Conservation (phyloP, 2,329 filamentous ascomycete species). For the Sporothrix brasiliensis region DNA sequence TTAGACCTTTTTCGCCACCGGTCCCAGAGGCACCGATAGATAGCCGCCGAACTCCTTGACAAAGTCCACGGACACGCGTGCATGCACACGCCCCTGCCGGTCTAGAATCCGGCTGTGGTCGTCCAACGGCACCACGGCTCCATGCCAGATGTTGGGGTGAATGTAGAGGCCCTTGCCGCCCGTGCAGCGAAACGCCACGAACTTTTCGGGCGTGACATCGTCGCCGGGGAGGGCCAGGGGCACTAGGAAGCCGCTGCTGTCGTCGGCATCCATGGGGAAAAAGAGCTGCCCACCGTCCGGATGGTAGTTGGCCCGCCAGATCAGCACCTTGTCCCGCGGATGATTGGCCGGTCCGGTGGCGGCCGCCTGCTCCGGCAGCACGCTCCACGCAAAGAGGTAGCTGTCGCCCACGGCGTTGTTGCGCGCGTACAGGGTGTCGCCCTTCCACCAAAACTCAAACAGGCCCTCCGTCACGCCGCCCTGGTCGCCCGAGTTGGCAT, state of each 20-base stretch:
- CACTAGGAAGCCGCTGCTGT: constrained; percentile 4
- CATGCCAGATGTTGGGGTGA: constrained; percentile 25
- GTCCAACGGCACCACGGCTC: constrained; percentile 3
- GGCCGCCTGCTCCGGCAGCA: not conserved
- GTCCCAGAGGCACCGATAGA: not conserved
- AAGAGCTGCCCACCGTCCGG: constrained; percentile 19
- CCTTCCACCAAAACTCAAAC: constrained; percentile 24
- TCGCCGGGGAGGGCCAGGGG: constrained; percentile 1
- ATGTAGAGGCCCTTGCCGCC: constrained; percentile 17
- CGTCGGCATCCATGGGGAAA: not conserved
- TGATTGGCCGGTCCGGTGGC: not conserved
- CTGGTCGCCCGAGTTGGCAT: constrained; percentile 15
- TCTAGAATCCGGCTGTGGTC: constrained; percentile 19
- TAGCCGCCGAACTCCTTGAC: constrained; percentile 17
- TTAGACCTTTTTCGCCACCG: not conserved
- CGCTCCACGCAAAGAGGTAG: constrained; percentile 21
- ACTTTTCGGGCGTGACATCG: not conserved
- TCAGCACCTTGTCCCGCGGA: constrained; percentile 11
- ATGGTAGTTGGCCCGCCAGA: constrained; percentile 24
- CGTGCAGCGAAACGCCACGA: constrained; percentile 16
- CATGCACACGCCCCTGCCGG: constrained; percentile 11
- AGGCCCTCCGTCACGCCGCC: constrained; percentile 9
- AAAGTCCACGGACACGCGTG: constrained; percentile 17
- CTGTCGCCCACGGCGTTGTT: constrained; percentile 23
- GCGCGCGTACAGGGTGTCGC: constrained; percentile 17